phyloP scores from a whole-genome alignment of 1,284 basidiomycete genomes.

The Fomitopsis palustris region DNA sequence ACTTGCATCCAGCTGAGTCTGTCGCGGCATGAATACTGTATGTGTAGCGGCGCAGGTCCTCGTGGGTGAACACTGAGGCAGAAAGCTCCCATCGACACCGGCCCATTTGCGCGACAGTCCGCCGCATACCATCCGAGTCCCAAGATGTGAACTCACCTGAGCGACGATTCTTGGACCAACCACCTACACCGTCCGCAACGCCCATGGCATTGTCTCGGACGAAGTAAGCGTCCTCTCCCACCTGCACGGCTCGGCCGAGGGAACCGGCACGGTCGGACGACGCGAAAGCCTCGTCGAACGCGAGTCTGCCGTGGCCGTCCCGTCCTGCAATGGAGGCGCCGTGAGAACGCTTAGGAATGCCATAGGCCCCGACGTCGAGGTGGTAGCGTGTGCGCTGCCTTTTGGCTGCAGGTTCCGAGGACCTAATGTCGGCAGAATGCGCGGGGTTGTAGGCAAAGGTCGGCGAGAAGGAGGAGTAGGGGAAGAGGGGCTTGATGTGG shows the following conservation, averaged over 20 bases:
- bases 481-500: conserved; percentile 36
- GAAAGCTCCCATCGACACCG: no score
- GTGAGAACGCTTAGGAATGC: conserved; percentile 47
- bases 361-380: conserved; percentile 72
- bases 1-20: no score
- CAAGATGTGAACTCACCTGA: conserved; percentile 24
- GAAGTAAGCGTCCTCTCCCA: conserved; percentile 88
- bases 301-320: conserved; percentile 25
- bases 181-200: conserved; percentile 87
- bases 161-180: conserved; percentile 58
- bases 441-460: conserved; percentile 27
- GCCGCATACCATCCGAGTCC: no score
- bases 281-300: conserved; percentile 13
- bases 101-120: no score
- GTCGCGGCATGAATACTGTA: no score
- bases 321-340: conserved; percentile 27
- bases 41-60: no score
- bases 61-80: no score
- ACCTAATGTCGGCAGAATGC: conserved; percentile 22
- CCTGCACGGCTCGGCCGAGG: conserved; percentile 58
- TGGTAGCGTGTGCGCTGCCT: conserved; percentile 49
- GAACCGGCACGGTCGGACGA: conserved; percentile 24
- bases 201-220: conserved; percentile 80
- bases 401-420: conserved; percentile 24
- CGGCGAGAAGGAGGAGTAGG: conserved; percentile 36